Evolutionary conservation across 768 basidiomycete genomes (phyloP), one percentile per base, ranked within the genome.

Genomic region (Lactifluus rugatus): DNA sequence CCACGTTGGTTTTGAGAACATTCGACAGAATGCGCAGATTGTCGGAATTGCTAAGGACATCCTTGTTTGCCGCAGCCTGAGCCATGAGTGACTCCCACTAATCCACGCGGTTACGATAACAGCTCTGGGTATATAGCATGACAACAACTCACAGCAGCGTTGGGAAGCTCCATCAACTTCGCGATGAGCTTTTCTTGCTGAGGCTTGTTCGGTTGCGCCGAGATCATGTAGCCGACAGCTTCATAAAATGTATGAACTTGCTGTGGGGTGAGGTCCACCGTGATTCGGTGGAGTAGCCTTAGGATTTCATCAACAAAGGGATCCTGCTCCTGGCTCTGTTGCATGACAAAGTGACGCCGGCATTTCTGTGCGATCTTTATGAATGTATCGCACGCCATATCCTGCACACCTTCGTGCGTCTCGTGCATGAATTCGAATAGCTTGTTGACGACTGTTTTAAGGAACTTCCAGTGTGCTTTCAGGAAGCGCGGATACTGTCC

Each of bases 391-490:
- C 96, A 99, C 47, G 96, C 96, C 96, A 99, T 99, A 74, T 99
- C 96, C 71, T 99, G 96, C 11, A 99, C 96, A 75, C 94, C 93
- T 76, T 99, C 96, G 68, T 99, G 95, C 0, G 93, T 96, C 74
- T 99, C 95, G 71, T 99, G 96, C 93, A 98, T 98, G 71, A 99
- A 99, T 70, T 99, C 96, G 72, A 98, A 99, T 7, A 98, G 78
- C 72, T 99, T 99, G 76, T 98, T 99, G 62, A 99, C 95, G 54
- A 99, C 96, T 2, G 96, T 98, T 78, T 99, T 99, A 69, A 99
- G 76, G 81, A 99, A 99, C 74, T 98, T 99, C 96, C 96, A 99
- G 71, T 99, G 96, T 17, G 96, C 96, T 71, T 97, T 98, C 68
- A 99, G 83, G 83, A 98, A 99, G 36, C 96, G 85, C 46, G 96